Conservation (phyloP, 495 filamentous ascomycete genomes). For the Penicillium coffeae region DNA sequence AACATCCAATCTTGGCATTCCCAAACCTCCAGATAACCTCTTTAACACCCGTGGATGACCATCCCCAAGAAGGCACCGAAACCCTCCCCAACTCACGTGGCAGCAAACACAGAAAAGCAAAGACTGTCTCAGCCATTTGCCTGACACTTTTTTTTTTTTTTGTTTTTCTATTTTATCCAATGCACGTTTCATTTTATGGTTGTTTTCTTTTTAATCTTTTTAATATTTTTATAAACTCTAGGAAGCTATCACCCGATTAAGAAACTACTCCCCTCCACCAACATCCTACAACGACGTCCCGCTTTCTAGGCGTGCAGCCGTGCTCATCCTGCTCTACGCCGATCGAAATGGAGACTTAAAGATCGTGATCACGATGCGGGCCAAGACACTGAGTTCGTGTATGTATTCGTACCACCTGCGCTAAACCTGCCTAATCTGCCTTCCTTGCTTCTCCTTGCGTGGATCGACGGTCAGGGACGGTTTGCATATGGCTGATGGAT, state of each 20-base stretch:
- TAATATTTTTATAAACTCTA: no score
- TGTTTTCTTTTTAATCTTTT: no score
- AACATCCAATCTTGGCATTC: no score
- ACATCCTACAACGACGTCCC: constrained; percentile 63
- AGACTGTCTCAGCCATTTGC: neutral
- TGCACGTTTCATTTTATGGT: no score
- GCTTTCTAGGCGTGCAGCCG: constrained; percentile 70
- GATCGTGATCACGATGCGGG: constrained; percentile 84
- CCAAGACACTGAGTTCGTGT: constrained; percentile 65
- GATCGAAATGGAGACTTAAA: constrained; percentile 71
- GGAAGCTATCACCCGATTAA: constrained; percentile 74
- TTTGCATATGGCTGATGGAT: constrained; percentile 11
- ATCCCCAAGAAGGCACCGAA: constrained; percentile 12
- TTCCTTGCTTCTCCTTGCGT: neutral
- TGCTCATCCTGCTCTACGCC: constrained; percentile 80
- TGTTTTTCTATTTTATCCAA: no score
- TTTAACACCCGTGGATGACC: constrained; percentile 14
- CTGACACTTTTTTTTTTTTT: no score
- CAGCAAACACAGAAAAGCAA: neutral
- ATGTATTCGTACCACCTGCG: no score
- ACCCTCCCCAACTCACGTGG: constrained; percentile 12
- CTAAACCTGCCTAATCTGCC: no score
- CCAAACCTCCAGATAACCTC: neutral
- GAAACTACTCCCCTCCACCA: constrained; percentile 61
- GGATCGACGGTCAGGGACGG: neutral